A percentile compares a stretch with the other conserved stretches of the same genome.
Conservation (phyloP, 2,329 filamentous ascomycete species). For the Scytalidium sp. region DNA sequence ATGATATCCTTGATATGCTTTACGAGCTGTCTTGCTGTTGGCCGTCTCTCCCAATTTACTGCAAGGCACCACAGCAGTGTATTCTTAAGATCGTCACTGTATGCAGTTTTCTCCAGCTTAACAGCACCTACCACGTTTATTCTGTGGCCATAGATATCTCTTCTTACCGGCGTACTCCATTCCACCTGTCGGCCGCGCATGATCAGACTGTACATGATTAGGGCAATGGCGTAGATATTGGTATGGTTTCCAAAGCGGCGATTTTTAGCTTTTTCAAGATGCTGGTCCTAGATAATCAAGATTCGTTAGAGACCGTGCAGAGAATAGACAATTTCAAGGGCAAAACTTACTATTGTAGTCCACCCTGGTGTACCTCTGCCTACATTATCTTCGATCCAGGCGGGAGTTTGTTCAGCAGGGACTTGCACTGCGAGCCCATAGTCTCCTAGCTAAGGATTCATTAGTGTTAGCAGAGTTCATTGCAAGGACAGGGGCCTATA, state of each 20-base stretch:
- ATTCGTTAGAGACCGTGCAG: neutral
- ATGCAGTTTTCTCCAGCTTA: neutral
- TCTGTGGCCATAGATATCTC: neutral
- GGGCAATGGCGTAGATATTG: neutral
- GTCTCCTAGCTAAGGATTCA: neutral
- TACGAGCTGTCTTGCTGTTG: neutral
- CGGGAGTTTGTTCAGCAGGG: neutral
- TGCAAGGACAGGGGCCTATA: neutral
- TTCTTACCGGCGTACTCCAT: neutral
- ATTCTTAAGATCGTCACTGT: neutral
- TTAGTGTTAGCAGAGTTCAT: neutral
- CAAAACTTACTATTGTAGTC: neutral
- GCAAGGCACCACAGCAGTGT: neutral
- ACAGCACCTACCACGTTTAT: neutral
- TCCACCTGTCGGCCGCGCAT: neutral
- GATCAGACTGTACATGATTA: slow-evolving; percentile 1
- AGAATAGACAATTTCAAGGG: no score
- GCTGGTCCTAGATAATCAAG: neutral
- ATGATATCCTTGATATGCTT: neutral
- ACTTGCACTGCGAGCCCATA: neutral
- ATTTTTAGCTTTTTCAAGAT: neutral
- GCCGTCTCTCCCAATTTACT: neutral
- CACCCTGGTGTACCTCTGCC: neutral
- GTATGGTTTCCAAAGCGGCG: neutral
- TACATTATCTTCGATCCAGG: neutral